Percentiles rank a stretch among this genome's conserved stretches.
Conservation (phyloP, 257 asterid species). For the Catharanthus roseus region DNA sequence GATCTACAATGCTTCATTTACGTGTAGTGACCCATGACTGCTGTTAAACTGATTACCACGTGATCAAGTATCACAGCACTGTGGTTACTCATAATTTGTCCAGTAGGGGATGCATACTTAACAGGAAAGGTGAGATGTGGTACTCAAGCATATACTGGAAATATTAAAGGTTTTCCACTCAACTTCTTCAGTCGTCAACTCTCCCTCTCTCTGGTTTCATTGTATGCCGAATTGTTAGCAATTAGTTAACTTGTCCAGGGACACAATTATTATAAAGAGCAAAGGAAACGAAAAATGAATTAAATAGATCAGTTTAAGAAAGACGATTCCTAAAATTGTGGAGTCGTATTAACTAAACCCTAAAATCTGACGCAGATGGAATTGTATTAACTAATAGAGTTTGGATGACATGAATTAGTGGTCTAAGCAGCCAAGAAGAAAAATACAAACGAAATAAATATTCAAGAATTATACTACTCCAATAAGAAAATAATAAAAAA, state of each 20-base stretch:
- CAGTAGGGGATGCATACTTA: no score
- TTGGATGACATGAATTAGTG: not conserved
- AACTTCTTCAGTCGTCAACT: not conserved
- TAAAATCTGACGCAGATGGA: not conserved
- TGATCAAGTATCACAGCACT: no score
- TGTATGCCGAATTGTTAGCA: no score
- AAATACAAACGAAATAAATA: not conserved
- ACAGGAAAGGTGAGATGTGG: no score
- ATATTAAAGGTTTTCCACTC: not conserved
- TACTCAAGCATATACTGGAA: not conserved
- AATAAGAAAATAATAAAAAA: no score
- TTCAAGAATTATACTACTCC: not conserved
- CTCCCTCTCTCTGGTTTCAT: not conserved
- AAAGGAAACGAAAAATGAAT: not conserved
- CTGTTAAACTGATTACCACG: no score
- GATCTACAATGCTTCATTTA: no score
- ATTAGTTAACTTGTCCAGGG: no score
- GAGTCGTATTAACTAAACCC: not conserved
- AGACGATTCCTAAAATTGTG: not conserved
- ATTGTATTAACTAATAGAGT: not conserved
- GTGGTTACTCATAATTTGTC: no score
- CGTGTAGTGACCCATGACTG: no score
- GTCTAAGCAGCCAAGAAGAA: not conserved
- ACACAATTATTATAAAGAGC: no score
- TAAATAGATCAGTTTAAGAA: not conserved